Conservation (phyloP, 371 early-diverging fungal genomes). For the Zychaea mexicana region DNA sequence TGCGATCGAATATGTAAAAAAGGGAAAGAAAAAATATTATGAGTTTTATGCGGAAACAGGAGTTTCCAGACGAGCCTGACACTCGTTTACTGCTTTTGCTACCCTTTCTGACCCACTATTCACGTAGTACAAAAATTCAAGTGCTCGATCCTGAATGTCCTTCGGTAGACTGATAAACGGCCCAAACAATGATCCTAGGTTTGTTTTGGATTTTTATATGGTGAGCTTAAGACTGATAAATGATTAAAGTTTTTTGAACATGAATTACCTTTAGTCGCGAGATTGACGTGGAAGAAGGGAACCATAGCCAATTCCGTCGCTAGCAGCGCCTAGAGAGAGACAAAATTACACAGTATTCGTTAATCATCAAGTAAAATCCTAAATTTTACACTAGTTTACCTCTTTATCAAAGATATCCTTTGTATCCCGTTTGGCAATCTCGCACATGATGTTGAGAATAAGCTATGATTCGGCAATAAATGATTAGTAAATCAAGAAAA, state of each 20-base stretch:
- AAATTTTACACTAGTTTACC: slow-evolving; percentile 7
- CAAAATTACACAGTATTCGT: neutral
- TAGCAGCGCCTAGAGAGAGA: slow-evolving; percentile 25
- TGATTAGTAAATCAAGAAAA: neutral
- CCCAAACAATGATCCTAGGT: slow-evolving; percentile 41
- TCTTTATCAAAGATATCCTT: slow-evolving; percentile 30
- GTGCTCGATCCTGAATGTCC: slow-evolving; percentile 48
- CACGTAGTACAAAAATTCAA: slow-evolving; percentile 53
- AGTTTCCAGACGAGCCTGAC: slow-evolving; percentile 8
- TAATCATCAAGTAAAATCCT: neutral
- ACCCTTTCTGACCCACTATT: slow-evolving; percentile 31
- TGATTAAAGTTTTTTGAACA: neutral
- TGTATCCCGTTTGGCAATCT: slow-evolving; percentile 30
- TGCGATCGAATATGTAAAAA: no score
- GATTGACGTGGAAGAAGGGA: slow-evolving; percentile 50
- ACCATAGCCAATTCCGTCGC: slow-evolving; percentile 44
- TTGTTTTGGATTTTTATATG: neutral
- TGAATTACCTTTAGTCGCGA: slow-evolving; percentile 30
- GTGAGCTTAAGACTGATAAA: no score
- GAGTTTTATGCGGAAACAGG: neutral
- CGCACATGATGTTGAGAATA: slow-evolving; percentile 36
- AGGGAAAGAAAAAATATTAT: neutral
- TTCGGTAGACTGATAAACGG: slow-evolving; percentile 47
- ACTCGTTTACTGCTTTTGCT: slow-evolving; percentile 23
- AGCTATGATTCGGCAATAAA: slow-evolving; percentile 11